Conservation (phyloP, 208 protist genomes). For the Trypanosoma melophagium region DNA sequence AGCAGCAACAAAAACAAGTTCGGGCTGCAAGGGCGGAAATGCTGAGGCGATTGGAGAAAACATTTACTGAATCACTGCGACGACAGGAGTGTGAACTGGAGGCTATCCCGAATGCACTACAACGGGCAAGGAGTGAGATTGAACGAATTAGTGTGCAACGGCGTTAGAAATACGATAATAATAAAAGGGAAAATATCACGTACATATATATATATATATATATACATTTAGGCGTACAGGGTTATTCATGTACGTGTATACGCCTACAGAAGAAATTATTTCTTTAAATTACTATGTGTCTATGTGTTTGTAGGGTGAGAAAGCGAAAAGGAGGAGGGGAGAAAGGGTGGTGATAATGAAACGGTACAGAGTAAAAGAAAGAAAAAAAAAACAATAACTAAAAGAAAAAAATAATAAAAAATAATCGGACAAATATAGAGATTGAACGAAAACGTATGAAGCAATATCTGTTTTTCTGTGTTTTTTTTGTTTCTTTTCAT, state of each 20-base stretch:
- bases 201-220: too few relatives aligned
- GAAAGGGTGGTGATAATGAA: too few relatives aligned
- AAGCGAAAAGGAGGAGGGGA: not conserved
- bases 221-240: not conserved
- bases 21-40: slow-evolving; percentile 36
- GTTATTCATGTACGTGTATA: too few relatives aligned
- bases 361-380: too few relatives aligned
- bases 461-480: too few relatives aligned
- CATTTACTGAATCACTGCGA: slow-evolving; percentile 35
- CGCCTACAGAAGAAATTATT: too few relatives aligned
- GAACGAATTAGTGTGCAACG: slow-evolving; percentile 4
- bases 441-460: too few relatives aligned
- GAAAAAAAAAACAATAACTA: too few relatives aligned
- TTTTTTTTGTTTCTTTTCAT: too few relatives aligned
- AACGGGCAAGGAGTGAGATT: slow-evolving; percentile 17
- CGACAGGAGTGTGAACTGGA: slow-evolving; percentile 15
- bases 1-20: slow-evolving; percentile 1
- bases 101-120: slow-evolving; percentile 13
- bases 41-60: slow-evolving; percentile 40
- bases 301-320: not conserved
- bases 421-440: too few relatives aligned
- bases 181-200: slow-evolving; percentile 3
- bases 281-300: too few relatives aligned
- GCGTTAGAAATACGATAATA: slow-evolving; percentile 1
- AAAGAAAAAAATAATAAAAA: too few relatives aligned